Evolutionary conservation across 345 rosid genomes (phyloP).

Genomic region (Eutrema yunnanense): DNA sequence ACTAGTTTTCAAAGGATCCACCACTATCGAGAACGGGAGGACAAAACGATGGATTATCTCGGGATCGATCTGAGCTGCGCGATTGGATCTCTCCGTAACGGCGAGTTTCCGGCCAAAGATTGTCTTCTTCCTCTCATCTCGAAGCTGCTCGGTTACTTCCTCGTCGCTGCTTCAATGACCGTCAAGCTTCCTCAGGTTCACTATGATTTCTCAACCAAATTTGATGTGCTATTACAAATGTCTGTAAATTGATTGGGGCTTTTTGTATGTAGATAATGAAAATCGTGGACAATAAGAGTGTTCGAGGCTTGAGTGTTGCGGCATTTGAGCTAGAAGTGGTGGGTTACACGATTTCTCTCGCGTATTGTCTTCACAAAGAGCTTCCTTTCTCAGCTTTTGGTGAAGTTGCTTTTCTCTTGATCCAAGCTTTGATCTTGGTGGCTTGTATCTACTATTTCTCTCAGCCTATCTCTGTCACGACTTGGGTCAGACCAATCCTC

Average conservation of each 20-base stretch:
- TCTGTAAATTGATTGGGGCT: background rate
- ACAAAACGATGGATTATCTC: slow-evolving; percentile 34
- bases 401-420: slow-evolving; percentile 67
- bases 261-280: slow-evolving; percentile 53
- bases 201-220: too few relatives aligned
- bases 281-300: slow-evolving; percentile 65
- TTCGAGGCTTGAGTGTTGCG: slow-evolving; percentile 67
- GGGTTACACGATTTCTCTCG: slow-evolving; percentile 76
- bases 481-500: slow-evolving; percentile 44
- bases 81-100: slow-evolving; percentile 45
- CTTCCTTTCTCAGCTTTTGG: slow-evolving; percentile 93
- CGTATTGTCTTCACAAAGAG: slow-evolving; percentile 73
- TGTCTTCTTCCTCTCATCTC: slow-evolving; percentile 85
- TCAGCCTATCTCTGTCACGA: slow-evolving; percentile 35
- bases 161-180: slow-evolving; percentile 86
- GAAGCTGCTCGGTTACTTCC: slow-evolving; percentile 76
- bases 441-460: slow-evolving; percentile 60
- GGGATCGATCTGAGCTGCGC: slow-evolving; percentile 72
- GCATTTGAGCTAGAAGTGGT: slow-evolving; percentile 87
- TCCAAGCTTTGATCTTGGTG: slow-evolving; percentile 74
- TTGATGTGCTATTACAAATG: background rate
- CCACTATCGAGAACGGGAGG: background rate
- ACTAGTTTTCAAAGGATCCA: too few relatives aligned
- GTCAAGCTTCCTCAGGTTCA: slow-evolving; percentile 89
- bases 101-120: slow-evolving; percentile 56